Base-by-base conservation (phyloP, 108 stramenopile species). In the Stephanodiscus minutulus region DNA sequence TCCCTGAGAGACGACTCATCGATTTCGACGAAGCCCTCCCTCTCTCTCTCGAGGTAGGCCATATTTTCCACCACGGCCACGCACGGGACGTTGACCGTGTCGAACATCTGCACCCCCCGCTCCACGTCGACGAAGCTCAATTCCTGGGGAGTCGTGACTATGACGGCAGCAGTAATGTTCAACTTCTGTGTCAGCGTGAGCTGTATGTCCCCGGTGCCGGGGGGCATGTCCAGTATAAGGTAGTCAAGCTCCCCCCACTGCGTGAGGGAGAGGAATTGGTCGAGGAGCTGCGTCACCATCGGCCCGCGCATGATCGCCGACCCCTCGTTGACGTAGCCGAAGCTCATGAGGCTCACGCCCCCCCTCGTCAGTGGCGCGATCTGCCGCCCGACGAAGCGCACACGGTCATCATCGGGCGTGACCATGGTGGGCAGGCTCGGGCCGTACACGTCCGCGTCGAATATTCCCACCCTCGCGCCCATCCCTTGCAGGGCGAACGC, bases 1-100 rank as follows among this genome's bases (percentile, higher is more conserved):
- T 62, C 75, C 60, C 65, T 68, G 28, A 90, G 70, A 12, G 66
- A 47, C 17, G 65, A 68, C n/a, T 68, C 54, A 69, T 89, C 75
- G 12, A 87, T 41, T 33, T 65, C 41, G 18, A 56, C 35, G 17
- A 25, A 43, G 13, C 41, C 47, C 37, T 59, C 44, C 44, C 69
- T 74, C 31, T 84, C 86, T 18, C 72, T 77, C 64, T 89, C 84
- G 66, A 90, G 88, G 63, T 92, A 92, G 2, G 97, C 93, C 97
- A 99, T 98, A 81, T 99, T 99, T 64, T 99, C 97, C n/a, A 99
- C 99, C 24, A 98, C 95, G 17, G 97, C 95, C 15, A 98, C 69
- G 60, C 86, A 87, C 1, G 99, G 99, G 9, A 99, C 96, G 74
- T 94, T 88, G 52, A 99, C 87, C 22, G 86, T 81, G 46, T 96